Evolutionary conservation across 176 grass and related monocot genomes (phyloP), one percentile per base, ranked within the genome.

Genomic region (Avena atlantica): DNA sequence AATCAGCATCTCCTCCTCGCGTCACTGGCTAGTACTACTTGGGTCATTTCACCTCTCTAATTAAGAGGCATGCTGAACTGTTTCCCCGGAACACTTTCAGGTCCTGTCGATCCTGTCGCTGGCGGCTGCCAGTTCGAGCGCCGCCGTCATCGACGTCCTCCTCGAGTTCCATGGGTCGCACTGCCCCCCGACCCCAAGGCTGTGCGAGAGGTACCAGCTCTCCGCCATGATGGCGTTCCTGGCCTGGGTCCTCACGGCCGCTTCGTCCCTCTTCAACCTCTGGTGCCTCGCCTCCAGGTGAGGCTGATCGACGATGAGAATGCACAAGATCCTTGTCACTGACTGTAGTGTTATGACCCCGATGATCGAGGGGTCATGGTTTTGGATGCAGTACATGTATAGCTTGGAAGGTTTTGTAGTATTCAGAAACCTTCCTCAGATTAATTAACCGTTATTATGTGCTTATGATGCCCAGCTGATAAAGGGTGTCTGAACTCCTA

Each of bases 161-260:
- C 86, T 94, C 21, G 86, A 85, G 34, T 68, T 87, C 19, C 80
- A 89, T 21, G 91, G 92, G 4, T 10, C 83, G 0, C 88, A 95
- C 1, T 95, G 92, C 58, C 79, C 93, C 0, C 93, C 93, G 37
- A 93, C 93, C 0, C 93, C 93, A 23, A 93, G 81, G 66, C 85
- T 91, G 69, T 98, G 96, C 44, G 88, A 92, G 15, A 86, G 93
- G 81, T 98, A 92, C 70, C 93, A 98, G 76, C 2, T 95, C 16
- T 98, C 96, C 0, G 76, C 92, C 0, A 85, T 76, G 55, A 98
- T 98, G 96, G 96, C 96, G 24, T 98, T 98, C 89, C 29, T 95
- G 49, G 88, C 96, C 17, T 98, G 96, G 93, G 81, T 89, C 79
- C 91, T 98, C 15, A 95, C 90, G 37, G 93, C 96, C 9, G 88